These are phyloP conservation scores for Urostyla sp. DNA, from an alignment of 73 alveolate species.

Conservation along the genomic window DNA sequence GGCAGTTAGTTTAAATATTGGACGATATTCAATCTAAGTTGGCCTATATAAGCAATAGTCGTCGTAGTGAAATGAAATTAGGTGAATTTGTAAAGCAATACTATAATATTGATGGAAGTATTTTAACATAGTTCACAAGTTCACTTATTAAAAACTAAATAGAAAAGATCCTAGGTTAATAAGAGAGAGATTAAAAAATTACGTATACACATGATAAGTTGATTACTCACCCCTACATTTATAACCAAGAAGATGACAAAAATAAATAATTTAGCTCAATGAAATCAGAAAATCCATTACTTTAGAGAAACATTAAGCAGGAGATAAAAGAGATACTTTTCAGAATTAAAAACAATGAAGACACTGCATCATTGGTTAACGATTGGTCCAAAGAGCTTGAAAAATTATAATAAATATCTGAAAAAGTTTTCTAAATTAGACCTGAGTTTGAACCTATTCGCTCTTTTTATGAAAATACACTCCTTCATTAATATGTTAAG, in stretches of 20 bases:
- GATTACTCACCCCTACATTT: slow-evolving; percentile 9
- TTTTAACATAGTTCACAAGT: neutral
- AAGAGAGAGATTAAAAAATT: too few relatives aligned
- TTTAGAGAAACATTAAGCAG: too few relatives aligned
- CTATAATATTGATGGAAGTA: neutral
- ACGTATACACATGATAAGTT: too few relatives aligned
- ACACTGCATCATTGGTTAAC: too few relatives aligned
- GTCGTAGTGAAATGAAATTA: slow-evolving; percentile 17
- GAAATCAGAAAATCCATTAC: too few relatives aligned
- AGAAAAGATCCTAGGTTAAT: neutral
- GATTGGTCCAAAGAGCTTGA: too few relatives aligned
- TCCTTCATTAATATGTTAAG: neutral
- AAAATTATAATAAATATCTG: too few relatives aligned
- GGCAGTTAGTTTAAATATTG: neutral
- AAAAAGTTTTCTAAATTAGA: too few relatives aligned
- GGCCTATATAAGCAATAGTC: neutral
- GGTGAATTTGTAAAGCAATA: slow-evolving; percentile 28
- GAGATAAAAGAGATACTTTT: too few relatives aligned
- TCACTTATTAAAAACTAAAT: neutral
- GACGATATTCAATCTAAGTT: slow-evolving; percentile 4
- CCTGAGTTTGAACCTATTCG: neutral
- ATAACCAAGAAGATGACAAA: neutral
- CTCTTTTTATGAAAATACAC: neutral
- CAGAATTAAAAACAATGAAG: too few relatives aligned
- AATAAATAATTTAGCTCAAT: too few relatives aligned